A percentile compares a stretch with the other conserved stretches of the same genome.
Conservation (phyloP, 2,329 filamentous ascomycete genomes). For the Neoscytalidium dimidiatum region DNA sequence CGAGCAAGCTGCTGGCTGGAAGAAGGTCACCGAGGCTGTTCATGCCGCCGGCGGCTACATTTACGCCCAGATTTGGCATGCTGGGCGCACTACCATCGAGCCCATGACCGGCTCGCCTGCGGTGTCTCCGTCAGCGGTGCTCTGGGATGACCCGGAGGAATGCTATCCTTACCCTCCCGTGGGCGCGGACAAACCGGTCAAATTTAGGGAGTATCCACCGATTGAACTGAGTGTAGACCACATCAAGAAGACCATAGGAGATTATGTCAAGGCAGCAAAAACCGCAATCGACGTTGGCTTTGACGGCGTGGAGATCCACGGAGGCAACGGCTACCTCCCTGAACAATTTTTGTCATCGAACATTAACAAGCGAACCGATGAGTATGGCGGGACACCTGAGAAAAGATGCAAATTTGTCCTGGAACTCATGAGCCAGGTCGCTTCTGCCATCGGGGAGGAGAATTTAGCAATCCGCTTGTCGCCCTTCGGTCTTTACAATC, state of each 20-base stretch:
- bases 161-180: constrained; percentile 43
- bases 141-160: constrained; percentile 49
- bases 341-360: constrained; percentile 56
- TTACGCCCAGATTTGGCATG: constrained; percentile 48
- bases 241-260: constrained; percentile 44
- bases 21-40: constrained; percentile 52
- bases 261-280: constrained; percentile 48
- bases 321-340: constrained; percentile 53
- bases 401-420: constrained; percentile 59
- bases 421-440: constrained; percentile 48
- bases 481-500: constrained; percentile 53
- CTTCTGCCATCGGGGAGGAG: constrained; percentile 35
- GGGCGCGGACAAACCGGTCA: constrained; percentile 34
- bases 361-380: constrained; percentile 52
- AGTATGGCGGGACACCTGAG: constrained; percentile 53
- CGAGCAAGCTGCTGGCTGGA: constrained; percentile 53
- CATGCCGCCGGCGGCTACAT: constrained; percentile 55
- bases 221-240: constrained; percentile 46
- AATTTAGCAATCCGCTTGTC: constrained; percentile 35
- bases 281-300: constrained; percentile 60
- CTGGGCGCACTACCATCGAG: constrained; percentile 47
- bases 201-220: constrained; percentile 37
- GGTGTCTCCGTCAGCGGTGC: constrained; percentile 45
- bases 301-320: constrained; percentile 55
- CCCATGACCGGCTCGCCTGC: constrained; percentile 41